These are phyloP conservation scores for Oenanthe javanica DNA, from an alignment of 140 eudicot genomes.

Conservation along the genomic window DNA sequence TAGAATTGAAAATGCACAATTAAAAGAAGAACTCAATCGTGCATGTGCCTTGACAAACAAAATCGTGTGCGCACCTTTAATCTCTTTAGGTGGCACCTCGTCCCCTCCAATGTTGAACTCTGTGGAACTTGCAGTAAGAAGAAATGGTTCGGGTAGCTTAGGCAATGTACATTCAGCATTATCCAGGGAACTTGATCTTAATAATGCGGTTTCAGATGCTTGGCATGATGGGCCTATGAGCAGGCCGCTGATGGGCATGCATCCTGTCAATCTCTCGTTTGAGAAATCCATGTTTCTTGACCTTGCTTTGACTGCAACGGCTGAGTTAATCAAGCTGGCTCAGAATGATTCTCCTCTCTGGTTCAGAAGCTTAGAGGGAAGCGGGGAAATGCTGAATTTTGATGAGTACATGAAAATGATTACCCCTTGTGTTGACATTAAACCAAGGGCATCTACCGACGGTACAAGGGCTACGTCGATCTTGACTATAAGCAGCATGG, in stretches of 20 bases:
- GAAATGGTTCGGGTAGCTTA: constrained; percentile 41
- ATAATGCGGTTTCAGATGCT: constrained; percentile 30
- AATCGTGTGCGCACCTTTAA: constrained; percentile 44
- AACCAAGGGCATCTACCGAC: constrained; percentile 45
- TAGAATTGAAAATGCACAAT: constrained; percentile 55
- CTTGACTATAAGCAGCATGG: constrained; percentile 41
- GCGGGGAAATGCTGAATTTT: constrained; percentile 44
- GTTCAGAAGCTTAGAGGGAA: constrained; percentile 43
- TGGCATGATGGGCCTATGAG: constrained; percentile 29
- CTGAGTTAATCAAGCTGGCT: constrained; percentile 62
- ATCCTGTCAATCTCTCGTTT: constrained; percentile 21
- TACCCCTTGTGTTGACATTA: constrained; percentile 52
- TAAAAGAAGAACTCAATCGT: constrained; percentile 57
- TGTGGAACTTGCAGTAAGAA: constrained; percentile 54
- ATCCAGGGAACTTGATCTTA: constrained; percentile 55
- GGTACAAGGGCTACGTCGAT: constrained; percentile 65
- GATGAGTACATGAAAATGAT: constrained; percentile 50
- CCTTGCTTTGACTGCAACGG: constrained; percentile 64
- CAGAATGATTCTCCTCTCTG: constrained; percentile 60
- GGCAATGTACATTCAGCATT: constrained; percentile 35
- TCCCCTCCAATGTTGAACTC: constrained; percentile 33
- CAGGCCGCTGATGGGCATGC: constrained; percentile 20
- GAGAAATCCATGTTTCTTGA: constrained; percentile 53
- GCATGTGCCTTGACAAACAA: constrained; percentile 43
- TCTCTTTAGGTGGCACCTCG: constrained; percentile 29